A percentile compares a stretch with the other conserved stretches of the same genome.
Conservation (phyloP, 345 rosid species). For the Salix caprea region DNA sequence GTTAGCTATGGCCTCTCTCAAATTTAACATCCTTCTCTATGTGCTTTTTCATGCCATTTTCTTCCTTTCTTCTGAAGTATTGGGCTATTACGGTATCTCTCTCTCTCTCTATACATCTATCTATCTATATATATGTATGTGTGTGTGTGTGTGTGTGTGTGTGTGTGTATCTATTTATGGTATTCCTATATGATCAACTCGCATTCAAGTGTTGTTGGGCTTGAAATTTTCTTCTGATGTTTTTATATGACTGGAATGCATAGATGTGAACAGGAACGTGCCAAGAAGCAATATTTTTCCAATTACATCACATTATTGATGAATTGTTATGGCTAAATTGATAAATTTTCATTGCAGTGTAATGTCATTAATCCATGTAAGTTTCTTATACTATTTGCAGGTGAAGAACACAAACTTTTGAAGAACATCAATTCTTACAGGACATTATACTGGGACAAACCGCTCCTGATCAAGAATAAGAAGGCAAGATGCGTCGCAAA, state of each 20-base stretch:
- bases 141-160: no score
- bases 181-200: no score
- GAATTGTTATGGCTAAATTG: no score
- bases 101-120: background rate
- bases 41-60: background rate
- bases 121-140: no score
- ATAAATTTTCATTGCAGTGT: no score
- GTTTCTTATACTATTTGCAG: background rate
- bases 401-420: constrained; percentile 49
- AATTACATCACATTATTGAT: no score
- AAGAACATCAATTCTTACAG: constrained; percentile 66
- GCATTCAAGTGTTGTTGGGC: no score
- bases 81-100: background rate
- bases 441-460: constrained; percentile 33
- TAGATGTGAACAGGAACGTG: background rate
- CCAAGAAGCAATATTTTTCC: no score
- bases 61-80: background rate
- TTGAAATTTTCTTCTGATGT: background rate
- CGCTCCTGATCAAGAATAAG: constrained; percentile 38
- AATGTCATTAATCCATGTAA: no score
- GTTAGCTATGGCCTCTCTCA: background rate
- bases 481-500: constrained; percentile 63
- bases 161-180: no score
- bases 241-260: background rate
- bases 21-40: background rate